Evolutionary conservation across 1,284 basidiomycete species (phyloP).

Genomic region (Gymnopus androsaceus): DNA sequence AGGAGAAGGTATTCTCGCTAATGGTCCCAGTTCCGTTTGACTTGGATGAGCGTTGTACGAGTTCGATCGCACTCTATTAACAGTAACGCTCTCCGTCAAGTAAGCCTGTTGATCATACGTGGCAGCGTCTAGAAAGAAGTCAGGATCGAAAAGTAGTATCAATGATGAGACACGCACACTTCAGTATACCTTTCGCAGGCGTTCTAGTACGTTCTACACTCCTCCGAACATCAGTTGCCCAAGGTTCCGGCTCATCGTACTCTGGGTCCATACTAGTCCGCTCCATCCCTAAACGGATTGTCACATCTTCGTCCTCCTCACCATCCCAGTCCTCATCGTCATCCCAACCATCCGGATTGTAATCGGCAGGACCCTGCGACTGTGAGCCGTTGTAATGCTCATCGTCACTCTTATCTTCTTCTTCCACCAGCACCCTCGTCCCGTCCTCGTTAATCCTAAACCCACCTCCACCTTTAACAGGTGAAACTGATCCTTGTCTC

Average conservation of each 20-base stretch:
- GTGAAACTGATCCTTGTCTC: conserved; percentile 43
- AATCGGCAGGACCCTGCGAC: conserved; percentile 21
- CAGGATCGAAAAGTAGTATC: conserved; percentile 14
- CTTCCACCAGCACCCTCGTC: conserved; percentile 66
- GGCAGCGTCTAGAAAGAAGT: conserved; percentile 52
- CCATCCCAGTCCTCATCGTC: conserved; percentile 68
- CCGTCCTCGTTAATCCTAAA: conserved; percentile 66
- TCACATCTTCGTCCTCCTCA: conserved; percentile 73
- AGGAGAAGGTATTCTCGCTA: conserved; percentile 76
- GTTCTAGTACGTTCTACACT: conserved; percentile 63
- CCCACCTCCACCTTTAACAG: conserved; percentile 42
- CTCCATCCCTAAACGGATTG: conserved; percentile 61
- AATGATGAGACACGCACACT: conserved; percentile 60
- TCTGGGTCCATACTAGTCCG: conserved; percentile 45
- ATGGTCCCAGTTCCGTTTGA: conserved; percentile 64
- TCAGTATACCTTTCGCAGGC: conserved; percentile 87
- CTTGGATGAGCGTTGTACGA: conserved; percentile 71
- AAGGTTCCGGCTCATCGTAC: conserved; percentile 61
- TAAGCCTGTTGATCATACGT: conserved; percentile 63
- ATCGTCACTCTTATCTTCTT: conserved; percentile 59
- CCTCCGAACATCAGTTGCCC: conserved; percentile 69
- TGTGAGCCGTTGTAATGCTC: conserved; percentile 38
- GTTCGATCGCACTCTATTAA: conserved; percentile 68
- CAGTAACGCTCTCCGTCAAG: conserved; percentile 45
- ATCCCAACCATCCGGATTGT: conserved; percentile 64